Conservation (phyloP, 2,329 filamentous ascomycete genomes). For the Fusarium solani-melongenae region DNA sequence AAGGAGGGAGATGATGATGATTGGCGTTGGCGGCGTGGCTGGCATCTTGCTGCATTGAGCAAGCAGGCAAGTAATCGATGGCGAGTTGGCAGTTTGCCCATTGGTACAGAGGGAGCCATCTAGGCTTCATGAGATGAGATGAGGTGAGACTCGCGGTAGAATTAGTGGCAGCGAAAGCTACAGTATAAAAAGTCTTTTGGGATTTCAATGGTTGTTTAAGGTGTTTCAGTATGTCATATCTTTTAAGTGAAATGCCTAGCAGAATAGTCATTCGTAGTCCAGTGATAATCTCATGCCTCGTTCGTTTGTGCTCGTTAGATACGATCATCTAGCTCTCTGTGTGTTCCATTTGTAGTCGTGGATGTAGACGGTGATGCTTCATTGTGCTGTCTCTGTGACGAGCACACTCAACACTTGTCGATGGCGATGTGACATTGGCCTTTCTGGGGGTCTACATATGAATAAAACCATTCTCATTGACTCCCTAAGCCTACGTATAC, state of each 20-base stretch:
- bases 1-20: constrained; percentile 1
- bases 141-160: background rate
- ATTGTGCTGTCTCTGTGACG: background rate
- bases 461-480: background rate
- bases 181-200: constrained; percentile 21
- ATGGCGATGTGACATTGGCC: background rate
- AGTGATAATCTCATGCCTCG: background rate
- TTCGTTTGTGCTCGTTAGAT: background rate
- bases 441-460: background rate
- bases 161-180: constrained; percentile 18
- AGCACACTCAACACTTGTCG: background rate
- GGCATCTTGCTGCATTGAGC: constrained; percentile 11
- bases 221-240: background rate
- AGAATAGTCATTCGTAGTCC: background rate
- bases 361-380: background rate
- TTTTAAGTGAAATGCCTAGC: background rate
- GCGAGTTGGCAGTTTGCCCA: constrained; percentile 1
- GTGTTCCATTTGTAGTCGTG: background rate
- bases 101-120: background rate
- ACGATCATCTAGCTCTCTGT: background rate
- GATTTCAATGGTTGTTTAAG: background rate
- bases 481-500: background rate
- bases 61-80: constrained; percentile 7
- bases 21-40: constrained; percentile 28
- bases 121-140: constrained; percentile 3